Percentiles rank a stretch among this genome's conserved stretches.
phyloP scores from a whole-genome alignment of 768 basidiomycete species.

The Psilocybe cubensis region DNA sequence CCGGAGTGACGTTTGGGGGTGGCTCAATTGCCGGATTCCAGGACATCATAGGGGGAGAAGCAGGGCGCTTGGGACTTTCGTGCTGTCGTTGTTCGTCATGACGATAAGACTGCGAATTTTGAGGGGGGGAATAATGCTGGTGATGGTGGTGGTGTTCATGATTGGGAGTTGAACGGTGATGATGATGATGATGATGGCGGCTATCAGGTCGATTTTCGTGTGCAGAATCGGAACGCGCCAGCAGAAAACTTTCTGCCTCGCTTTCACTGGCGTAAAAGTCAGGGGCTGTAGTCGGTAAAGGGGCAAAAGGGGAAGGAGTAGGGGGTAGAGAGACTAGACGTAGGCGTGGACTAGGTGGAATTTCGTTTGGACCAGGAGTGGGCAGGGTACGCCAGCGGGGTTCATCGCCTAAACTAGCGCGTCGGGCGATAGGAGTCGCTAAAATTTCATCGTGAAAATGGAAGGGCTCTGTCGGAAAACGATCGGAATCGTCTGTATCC shows the following conservation, averaged over 20 bases:
- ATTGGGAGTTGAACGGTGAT: constrained; percentile 16
- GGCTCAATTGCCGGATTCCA: constrained; percentile 86
- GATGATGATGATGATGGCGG: constrained; percentile 17
- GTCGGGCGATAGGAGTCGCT: constrained; percentile 42
- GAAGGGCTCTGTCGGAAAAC: constrained; percentile 19
- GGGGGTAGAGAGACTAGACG: constrained; percentile 53
- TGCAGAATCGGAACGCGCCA: constrained; percentile 19
- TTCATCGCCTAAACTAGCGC: constrained; percentile 29
- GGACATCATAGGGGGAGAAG: constrained; percentile 66
- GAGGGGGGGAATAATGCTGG: constrained; percentile 22
- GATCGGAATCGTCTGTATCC: constrained; percentile 21
- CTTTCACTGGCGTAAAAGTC: constrained; percentile 36
- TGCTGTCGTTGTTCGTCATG: constrained; percentile 10
- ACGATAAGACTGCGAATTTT: constrained; percentile 19
- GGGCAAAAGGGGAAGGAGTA: constrained; percentile 37
- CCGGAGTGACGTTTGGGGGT: constrained; percentile 66
- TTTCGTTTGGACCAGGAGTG: constrained; percentile 63
- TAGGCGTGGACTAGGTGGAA: constrained; percentile 65
- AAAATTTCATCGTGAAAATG: constrained; percentile 32
- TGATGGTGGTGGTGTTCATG: constrained; percentile 20
- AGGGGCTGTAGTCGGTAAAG: constrained; percentile 21
- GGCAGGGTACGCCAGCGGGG: constrained; percentile 54
- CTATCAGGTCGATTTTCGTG: constrained; percentile 22
- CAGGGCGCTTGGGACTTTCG: constrained; percentile 42
- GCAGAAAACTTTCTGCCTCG: constrained; percentile 26